Percentiles rank a stretch among this genome's conserved stretches.
These are phyloP conservation scores for Cucurbita moschata DNA, from an alignment of 306 rosid species.

Conservation along the genomic window DNA sequence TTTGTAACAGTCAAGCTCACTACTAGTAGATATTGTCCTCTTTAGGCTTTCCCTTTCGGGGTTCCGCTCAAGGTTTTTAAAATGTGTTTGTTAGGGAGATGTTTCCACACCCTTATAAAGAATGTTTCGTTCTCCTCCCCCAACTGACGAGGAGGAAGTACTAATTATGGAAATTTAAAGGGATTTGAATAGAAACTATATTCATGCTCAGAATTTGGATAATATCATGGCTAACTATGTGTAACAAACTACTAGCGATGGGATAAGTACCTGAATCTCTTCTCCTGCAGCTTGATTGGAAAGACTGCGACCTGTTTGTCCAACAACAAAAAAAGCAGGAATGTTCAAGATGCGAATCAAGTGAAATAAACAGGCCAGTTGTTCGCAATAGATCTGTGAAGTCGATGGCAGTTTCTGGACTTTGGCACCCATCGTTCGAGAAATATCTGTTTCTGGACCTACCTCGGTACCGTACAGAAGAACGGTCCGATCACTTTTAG, in stretches of 20 bases:
- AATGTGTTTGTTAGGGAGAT: too few relatives aligned
- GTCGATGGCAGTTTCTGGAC: constrained; percentile 38
- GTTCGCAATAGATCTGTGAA: constrained; percentile 44
- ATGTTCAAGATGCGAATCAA: constrained; percentile 37
- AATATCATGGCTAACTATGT: neutral
- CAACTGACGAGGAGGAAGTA: too few relatives aligned
- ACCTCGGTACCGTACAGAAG: constrained; percentile 32
- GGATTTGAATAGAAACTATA: neutral
- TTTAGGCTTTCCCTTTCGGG: too few relatives aligned
- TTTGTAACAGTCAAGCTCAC: too few relatives aligned
- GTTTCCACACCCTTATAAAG: too few relatives aligned
- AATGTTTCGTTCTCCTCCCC: too few relatives aligned
- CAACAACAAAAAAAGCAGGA: constrained; percentile 47
- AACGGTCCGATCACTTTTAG: constrained; percentile 13
- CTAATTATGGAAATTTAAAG: neutral
- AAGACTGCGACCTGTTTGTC: constrained; percentile 23
- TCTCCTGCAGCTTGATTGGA: constrained; percentile 26
- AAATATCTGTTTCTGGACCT: constrained; percentile 43
- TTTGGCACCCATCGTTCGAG: constrained; percentile 21
- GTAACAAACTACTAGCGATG: neutral
- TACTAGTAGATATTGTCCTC: too few relatives aligned
- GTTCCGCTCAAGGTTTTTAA: too few relatives aligned
- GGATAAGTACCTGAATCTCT: constrained; percentile 35
- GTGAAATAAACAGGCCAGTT: constrained; percentile 55
- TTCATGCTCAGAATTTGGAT: neutral